Evolutionary conservation across 2,329 filamentous ascomycete genomes (phyloP).

Genomic region (Paecilomyces niveus): DNA sequence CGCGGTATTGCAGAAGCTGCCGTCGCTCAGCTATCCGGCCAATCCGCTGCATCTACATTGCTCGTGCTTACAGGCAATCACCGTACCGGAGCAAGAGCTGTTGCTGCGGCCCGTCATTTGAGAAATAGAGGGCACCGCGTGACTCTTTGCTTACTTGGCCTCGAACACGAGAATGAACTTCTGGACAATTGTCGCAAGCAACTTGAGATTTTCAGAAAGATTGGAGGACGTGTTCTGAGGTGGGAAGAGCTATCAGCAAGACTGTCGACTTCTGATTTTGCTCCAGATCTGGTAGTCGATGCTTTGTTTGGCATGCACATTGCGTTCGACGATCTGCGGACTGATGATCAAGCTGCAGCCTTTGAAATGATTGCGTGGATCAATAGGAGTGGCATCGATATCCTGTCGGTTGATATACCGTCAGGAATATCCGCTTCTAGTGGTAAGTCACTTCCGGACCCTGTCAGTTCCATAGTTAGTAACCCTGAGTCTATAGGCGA

Average conservation of each 20-base stretch:
- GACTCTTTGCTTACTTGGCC: slow-evolving; percentile 74
- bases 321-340: slow-evolving; percentile 80
- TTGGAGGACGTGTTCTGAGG: slow-evolving; percentile 65
- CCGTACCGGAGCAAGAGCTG: slow-evolving; percentile 73
- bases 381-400: slow-evolving; percentile 75
- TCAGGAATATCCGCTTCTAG: slow-evolving; percentile 77
- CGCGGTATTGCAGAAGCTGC: slow-evolving; percentile 76
- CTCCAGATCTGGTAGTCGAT: slow-evolving; percentile 77
- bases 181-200: slow-evolving; percentile 76
- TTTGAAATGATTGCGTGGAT: slow-evolving; percentile 92
- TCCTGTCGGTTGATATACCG: slow-evolving; percentile 84
- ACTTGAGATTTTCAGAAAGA: slow-evolving; percentile 72
- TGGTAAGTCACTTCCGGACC: slow-evolving; percentile 55
- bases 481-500: slow-evolving; percentile 36
- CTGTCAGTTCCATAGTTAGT: neutral
- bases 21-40: slow-evolving; percentile 59
- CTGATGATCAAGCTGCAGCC: slow-evolving; percentile 72
- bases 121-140: slow-evolving; percentile 76
- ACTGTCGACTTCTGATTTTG: slow-evolving; percentile 49
- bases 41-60: slow-evolving; percentile 48
- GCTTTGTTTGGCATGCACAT: slow-evolving; percentile 80
- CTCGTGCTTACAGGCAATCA: slow-evolving; percentile 94
- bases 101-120: slow-evolving; percentile 80
- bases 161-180: slow-evolving; percentile 74
- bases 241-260: slow-evolving; percentile 52